A percentile compares a stretch with the other conserved stretches of the same genome.
Evolutionary conservation across 306 rosid genomes (phyloP).

Genomic region (Abrus precatorius): DNA sequence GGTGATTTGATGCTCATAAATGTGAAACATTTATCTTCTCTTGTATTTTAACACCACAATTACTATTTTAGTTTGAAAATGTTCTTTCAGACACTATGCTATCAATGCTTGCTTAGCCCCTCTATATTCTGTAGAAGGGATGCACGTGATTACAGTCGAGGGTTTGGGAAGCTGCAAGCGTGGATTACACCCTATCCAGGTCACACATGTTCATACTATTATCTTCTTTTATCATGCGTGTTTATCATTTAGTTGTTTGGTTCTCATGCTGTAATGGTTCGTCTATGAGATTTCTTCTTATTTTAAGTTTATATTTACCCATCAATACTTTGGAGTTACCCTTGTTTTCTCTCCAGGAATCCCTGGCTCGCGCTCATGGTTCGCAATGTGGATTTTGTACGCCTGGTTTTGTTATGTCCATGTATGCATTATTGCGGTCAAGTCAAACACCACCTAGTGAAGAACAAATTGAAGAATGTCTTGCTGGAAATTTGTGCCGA

Average conservation of each 20-base stretch:
- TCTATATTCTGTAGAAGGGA: conserved; percentile 94
- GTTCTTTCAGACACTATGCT: conserved; percentile 81
- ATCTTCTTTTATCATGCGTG: conserved; percentile 9
- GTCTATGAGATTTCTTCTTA: conserved; percentile 9
- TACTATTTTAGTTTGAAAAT: conserved; percentile 43
- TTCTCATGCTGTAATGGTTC: conserved; percentile 40
- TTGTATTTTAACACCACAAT: conserved; percentile 43
- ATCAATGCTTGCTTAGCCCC: conserved; percentile 97
- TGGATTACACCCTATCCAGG: conserved; percentile 96
- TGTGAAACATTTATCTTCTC: conserved; percentile 23
- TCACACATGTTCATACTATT: conserved; percentile 44
- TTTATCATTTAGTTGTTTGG: conserved; percentile 24
- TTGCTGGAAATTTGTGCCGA: conserved; percentile 94
- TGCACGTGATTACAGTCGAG: conserved; percentile 95
- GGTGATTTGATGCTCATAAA: conserved; percentile 18
- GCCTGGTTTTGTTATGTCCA: conserved; percentile 94
- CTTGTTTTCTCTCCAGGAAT: conserved; percentile 65
- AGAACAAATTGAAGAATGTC: conserved; percentile 91
- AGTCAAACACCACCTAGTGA: conserved; percentile 79
- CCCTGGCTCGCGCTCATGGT: conserved; percentile 87
- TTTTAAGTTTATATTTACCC: conserved; percentile 9
- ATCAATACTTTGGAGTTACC: conserved; percentile 33
- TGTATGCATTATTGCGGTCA: conserved; percentile 87
- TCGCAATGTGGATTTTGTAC: conserved; percentile 99
- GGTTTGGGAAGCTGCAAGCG: conserved; percentile 81